Evolutionary conservation across 139 green algal species (phyloP), one percentile per base, ranked within the genome.

Genomic region (Ettlia oleoabundans): DNA sequence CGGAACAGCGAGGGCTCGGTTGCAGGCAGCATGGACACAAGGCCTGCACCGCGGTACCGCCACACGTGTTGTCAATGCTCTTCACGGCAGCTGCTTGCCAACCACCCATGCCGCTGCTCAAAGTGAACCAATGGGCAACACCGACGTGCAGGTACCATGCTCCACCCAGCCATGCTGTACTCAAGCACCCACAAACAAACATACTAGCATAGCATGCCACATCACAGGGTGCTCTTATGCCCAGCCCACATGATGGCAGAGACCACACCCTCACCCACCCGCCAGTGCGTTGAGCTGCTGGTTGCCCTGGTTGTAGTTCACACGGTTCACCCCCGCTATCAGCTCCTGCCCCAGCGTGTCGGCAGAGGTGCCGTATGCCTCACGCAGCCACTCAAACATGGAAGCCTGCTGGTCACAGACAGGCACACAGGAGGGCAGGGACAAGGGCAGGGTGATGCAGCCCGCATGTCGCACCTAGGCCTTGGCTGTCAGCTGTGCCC

Each of bases 241-340:
- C n/a, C n/a, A n/a, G n/a, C n/a, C n/a, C n/a, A n/a, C n/a, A n/a
- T n/a, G n/a, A n/a, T n/a, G n/a, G n/a, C n/a, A n/a, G n/a, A n/a
- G n/a, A 9, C 24, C 55, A 32, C 55, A 5, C 18, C 38, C 22
- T 41, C 42, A 28, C 77, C 35, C 64, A 87, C 89, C 89, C 42
- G 91, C 91, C 53, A 95, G 62, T 0, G 91, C 91, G 43, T 95
- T 95, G 6, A 95, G 40, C 19, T 88, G 5, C 8, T 63, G 26
- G 64, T 89, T 94, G 78, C 38, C 26, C 76, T 94, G 91, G 66
- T 95, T 94, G 90, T 93, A 95, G 82, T 94, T 92, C 63, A 86
- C 76, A 4, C 84, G 76, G 66, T 91, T 91, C 9, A 92, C 79
- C 1, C 85, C 85, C 6, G 76, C 91, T 9, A 87, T 83, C 22